phyloP scores from a whole-genome alignment of 305 asterid species.

The Stenogyne calaminthoides region DNA sequence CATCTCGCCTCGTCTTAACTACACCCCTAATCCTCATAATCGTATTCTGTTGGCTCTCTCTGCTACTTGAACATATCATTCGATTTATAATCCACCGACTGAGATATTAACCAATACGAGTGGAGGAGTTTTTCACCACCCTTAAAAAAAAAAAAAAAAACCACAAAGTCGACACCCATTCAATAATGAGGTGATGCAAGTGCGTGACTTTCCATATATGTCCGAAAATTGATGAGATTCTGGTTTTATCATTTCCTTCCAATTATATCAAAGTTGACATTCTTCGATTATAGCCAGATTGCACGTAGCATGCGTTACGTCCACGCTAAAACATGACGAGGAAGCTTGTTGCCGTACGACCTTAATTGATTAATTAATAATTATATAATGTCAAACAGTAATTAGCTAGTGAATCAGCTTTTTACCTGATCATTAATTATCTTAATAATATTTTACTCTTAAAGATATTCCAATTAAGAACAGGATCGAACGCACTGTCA shows the following conservation, averaged over 20 bases:
- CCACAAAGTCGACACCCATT: neutral
- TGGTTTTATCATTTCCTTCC: neutral
- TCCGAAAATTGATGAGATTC: too few relatives aligned
- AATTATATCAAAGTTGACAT: constrained; percentile 10
- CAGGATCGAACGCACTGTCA: neutral
- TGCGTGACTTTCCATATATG: neutral
- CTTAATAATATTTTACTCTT: neutral
- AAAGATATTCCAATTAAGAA: neutral
- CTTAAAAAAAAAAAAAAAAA: too few relatives aligned
- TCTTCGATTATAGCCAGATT: neutral
- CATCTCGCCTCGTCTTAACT: too few relatives aligned
- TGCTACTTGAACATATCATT: too few relatives aligned
- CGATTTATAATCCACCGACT: too few relatives aligned
- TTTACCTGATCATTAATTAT: neutral
- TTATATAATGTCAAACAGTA: neutral
- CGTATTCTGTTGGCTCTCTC: too few relatives aligned
- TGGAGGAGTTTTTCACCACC: too few relatives aligned
- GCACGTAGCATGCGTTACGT: too few relatives aligned
- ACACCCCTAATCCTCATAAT: too few relatives aligned
- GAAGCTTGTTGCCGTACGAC: too few relatives aligned
- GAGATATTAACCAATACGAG: too few relatives aligned
- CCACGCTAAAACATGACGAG: too few relatives aligned
- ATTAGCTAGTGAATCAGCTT: neutral
- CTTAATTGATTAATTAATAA: neutral
- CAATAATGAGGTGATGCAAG: neutral